Percentiles rank a stretch among this genome's conserved stretches.
phyloP scores from a whole-genome alignment of 1,284 basidiomycete genomes.

The Schizophyllum amplum region DNA sequence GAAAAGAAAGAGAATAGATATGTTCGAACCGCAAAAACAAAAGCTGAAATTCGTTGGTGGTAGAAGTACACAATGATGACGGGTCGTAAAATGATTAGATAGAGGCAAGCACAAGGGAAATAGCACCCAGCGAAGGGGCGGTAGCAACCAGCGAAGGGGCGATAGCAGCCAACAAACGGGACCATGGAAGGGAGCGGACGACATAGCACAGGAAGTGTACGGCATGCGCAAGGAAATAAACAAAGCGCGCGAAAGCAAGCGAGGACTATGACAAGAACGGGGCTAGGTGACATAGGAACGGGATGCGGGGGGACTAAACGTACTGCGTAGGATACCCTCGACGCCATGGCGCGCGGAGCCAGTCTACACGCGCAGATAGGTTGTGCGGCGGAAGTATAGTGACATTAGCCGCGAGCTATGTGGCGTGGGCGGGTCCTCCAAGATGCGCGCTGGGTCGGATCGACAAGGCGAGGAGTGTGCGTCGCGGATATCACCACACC shows the following conservation, averaged over 20 bases:
- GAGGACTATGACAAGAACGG: neutral
- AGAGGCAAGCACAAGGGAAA: neutral
- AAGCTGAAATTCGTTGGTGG: neutral
- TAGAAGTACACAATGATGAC: neutral
- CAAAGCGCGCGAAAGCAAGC: neutral
- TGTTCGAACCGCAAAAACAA: too few species aligned
- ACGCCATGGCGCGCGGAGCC: too few species aligned
- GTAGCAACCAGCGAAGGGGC: neutral
- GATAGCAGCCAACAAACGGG: neutral
- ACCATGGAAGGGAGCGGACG: neutral
- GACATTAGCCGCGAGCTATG: neutral
- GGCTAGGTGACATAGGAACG: too few species aligned
- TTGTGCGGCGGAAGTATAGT: neutral
- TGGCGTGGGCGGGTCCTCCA: neutral
- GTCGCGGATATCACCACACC: neutral
- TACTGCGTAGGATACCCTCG: too few species aligned
- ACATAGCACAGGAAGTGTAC: too few species aligned
- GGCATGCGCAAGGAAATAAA: neutral
- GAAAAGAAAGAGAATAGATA: neutral
- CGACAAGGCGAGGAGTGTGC: neutral
- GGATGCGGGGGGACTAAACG: too few species aligned
- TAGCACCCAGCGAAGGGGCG: too few species aligned
- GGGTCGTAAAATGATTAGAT: neutral
- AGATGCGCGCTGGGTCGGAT: neutral
- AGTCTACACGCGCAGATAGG: too few species aligned